A percentile compares a stretch with the other conserved stretches of the same genome.
phyloP scores from a whole-genome alignment of 805 yeast genomes.

The Schwanniomyces pseudopolymorphus region DNA sequence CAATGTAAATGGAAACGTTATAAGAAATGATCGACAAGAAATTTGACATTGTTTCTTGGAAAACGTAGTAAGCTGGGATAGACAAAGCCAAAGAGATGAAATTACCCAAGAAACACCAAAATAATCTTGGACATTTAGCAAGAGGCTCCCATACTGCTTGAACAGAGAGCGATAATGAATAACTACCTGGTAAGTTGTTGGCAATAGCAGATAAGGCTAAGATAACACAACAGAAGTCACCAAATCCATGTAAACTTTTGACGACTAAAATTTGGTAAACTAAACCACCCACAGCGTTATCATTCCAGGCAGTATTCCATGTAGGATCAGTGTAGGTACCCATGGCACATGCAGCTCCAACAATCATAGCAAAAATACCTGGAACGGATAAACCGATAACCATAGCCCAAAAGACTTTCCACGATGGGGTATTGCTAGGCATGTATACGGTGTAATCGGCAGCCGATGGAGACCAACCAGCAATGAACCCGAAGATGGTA shows the following conservation, averaged over 20 bases:
- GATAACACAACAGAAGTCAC: slow-evolving; percentile 29
- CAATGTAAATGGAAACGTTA: slow-evolving; percentile 32
- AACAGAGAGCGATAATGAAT: slow-evolving; percentile 27
- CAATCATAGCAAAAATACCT: slow-evolving; percentile 65
- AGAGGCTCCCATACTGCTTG: slow-evolving; percentile 33
- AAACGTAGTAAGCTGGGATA: slow-evolving; percentile 35
- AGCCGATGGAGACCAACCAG: slow-evolving; percentile 34
- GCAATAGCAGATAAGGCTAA: slow-evolving; percentile 31
- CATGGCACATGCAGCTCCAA: slow-evolving; percentile 40
- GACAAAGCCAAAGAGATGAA: slow-evolving; percentile 29
- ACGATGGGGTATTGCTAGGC: slow-evolving; percentile 24
- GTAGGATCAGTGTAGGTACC: slow-evolving; percentile 26
- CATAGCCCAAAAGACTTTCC: slow-evolving; percentile 27
- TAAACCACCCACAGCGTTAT: slow-evolving; percentile 47
- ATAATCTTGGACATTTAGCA: slow-evolving; percentile 30
- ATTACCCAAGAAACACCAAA: slow-evolving; percentile 34
- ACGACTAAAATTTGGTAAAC: slow-evolving; percentile 27
- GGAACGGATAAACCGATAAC: slow-evolving; percentile 59
- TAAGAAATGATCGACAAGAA: slow-evolving; percentile 33
- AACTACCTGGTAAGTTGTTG: slow-evolving; percentile 34
- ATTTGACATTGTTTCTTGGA: slow-evolving; percentile 27
- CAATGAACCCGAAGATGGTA: slow-evolving; percentile 29
- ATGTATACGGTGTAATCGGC: slow-evolving; percentile 36
- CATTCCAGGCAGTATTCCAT: slow-evolving; percentile 52
- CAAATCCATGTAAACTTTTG: slow-evolving; percentile 29